Conservation (phyloP, 345 rosid species). For the Pugionium dolabratum region DNA sequence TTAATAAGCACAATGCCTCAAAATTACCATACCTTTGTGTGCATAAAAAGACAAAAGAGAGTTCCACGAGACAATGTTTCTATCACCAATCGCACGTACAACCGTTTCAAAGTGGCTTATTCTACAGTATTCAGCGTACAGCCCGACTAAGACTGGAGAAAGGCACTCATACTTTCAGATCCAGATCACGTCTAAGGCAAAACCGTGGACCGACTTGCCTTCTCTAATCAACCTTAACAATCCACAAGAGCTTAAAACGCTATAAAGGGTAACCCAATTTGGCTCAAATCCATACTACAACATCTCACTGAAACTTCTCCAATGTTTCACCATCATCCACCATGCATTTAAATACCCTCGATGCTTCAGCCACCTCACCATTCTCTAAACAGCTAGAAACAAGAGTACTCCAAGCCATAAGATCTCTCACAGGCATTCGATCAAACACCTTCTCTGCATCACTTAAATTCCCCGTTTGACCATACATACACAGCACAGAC, state of each 20-base stretch:
- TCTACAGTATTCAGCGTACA: constrained; percentile 61
- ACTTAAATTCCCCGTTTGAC: constrained; percentile 50
- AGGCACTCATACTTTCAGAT: constrained; percentile 46
- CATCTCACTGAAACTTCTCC: constrained; percentile 53
- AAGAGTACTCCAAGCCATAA: constrained; percentile 72
- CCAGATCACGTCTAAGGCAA: constrained; percentile 49
- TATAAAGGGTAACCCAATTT: constrained; percentile 61
- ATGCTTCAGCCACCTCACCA: constrained; percentile 47
- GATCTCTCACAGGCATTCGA: constrained; percentile 53
- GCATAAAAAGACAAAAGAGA: constrained; percentile 61
- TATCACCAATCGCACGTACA: constrained; percentile 47
- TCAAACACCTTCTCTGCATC: constrained; percentile 66
- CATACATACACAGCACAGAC: constrained; percentile 59
- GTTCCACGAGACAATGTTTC: constrained; percentile 69
- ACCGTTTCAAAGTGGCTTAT: constrained; percentile 48
- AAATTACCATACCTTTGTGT: constrained; percentile 49
- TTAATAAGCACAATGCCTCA: constrained; percentile 54
- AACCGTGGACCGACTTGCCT: constrained; percentile 79
- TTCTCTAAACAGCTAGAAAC: constrained; percentile 58
- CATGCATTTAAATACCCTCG: constrained; percentile 50
- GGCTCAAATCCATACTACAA: constrained; percentile 46
- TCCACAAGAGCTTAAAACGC: constrained; percentile 67
- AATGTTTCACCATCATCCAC: constrained; percentile 38
- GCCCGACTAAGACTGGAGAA: constrained; percentile 66
- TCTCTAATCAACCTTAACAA: constrained; percentile 55